phyloP scores from a whole-genome alignment of 1,139 yeast species.

The Hansenula sp. region DNA sequence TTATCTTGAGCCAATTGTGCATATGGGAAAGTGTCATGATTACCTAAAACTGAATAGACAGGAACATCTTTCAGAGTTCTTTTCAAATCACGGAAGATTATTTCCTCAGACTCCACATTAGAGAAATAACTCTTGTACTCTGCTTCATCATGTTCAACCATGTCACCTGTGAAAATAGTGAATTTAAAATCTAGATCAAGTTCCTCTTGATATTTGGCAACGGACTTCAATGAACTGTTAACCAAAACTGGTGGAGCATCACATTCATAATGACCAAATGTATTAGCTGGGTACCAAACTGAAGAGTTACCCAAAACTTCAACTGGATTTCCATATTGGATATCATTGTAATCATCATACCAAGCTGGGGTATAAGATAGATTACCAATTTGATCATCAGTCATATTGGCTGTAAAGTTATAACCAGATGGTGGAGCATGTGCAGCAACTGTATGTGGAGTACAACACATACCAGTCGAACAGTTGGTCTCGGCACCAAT shows the following conservation, averaged over 20 bases:
- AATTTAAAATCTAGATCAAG: constrained; percentile 45
- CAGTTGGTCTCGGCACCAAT: constrained; percentile 66
- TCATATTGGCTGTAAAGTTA: neutral
- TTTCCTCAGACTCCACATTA: constrained; percentile 51
- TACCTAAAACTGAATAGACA: constrained; percentile 64
- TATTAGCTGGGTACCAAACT: constrained; percentile 49
- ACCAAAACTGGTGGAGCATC: constrained; percentile 61
- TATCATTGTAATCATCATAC: constrained; percentile 34
- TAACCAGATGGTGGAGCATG: constrained; percentile 22
- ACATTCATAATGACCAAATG: constrained; percentile 58
- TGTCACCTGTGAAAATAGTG: constrained; percentile 66
- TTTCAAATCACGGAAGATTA: constrained; percentile 51
- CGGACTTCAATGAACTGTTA: constrained; percentile 49
- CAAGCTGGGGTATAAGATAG: constrained; percentile 34
- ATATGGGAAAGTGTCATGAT: constrained; percentile 72
- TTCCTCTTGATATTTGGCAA: constrained; percentile 32
- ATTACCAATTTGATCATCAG: constrained; percentile 20
- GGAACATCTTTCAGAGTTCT: constrained; percentile 50
- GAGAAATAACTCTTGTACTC: constrained; percentile 41
- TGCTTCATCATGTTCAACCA: constrained; percentile 56
- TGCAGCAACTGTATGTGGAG: constrained; percentile 33
- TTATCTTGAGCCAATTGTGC: constrained; percentile 60
- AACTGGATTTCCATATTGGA: constrained; percentile 35
- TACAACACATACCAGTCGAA: constrained; percentile 47
- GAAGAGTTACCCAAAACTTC: constrained; percentile 29